Evolutionary conservation across 805 yeast genomes (phyloP).

Genomic region (Candida methanosorbosa): DNA sequence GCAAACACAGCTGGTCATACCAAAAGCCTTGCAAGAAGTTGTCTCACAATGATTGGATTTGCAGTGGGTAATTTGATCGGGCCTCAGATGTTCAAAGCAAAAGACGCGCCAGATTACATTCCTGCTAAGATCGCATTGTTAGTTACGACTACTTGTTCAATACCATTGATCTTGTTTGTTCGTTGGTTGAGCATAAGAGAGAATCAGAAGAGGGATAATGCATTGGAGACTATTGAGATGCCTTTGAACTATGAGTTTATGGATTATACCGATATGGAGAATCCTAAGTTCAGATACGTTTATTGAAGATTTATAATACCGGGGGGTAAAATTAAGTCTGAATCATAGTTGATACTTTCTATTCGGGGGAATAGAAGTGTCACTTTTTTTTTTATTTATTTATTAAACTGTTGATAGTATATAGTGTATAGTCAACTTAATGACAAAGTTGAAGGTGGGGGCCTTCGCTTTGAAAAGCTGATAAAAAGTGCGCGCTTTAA

Average conservation of each 20-base stretch:
- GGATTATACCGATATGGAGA: conserved; percentile 37
- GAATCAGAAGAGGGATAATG: conserved; percentile 12
- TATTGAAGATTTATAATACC: too few species aligned
- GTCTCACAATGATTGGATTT: conserved; percentile 49
- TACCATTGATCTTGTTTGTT: not conserved
- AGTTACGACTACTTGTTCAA: conserved; percentile 23
- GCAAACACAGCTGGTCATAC: conserved; percentile 55
- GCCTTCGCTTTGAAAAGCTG: too few species aligned
- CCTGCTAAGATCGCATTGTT: conserved; percentile 48
- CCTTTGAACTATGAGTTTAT: conserved; percentile 31
- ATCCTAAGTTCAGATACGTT: conserved; percentile 27
- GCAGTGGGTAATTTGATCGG: conserved; percentile 62
- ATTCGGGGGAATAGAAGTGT: too few species aligned
- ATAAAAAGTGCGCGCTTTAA: too few species aligned
- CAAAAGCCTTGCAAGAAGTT: conserved; percentile 47
- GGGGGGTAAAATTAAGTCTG: too few species aligned
- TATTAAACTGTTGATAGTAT: too few species aligned
- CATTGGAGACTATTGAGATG: conserved; percentile 14
- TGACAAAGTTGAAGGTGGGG: too few species aligned
- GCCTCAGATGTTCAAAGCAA: conserved; percentile 54
- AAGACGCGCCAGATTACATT: conserved; percentile 47
- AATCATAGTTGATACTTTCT: too few species aligned
- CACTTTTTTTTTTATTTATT: too few species aligned
- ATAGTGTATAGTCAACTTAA: too few species aligned
- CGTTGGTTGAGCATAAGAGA: not conserved